phyloP scores from a whole-genome alignment of 768 basidiomycete species.

The Suillus tomentosus region DNA sequence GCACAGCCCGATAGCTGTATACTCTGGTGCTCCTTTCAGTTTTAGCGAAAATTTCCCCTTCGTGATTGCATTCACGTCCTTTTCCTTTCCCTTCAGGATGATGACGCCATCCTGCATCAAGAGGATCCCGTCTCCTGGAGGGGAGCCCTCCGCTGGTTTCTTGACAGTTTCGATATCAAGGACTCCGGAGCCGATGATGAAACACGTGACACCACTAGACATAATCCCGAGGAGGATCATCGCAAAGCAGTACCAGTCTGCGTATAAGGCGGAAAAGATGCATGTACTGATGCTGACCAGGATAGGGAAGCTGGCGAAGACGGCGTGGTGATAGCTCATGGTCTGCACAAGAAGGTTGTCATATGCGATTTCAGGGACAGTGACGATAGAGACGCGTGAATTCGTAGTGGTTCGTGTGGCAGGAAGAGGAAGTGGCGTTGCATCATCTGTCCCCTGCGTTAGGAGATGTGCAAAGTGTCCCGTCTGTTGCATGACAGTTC shows the following conservation, averaged over 20 bases:
- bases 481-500: conserved; percentile 21
- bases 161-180: conserved; percentile 22
- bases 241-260: conserved; percentile 35
- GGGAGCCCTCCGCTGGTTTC: conserved; percentile 19
- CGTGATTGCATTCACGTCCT: conserved; percentile 28
- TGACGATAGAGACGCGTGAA: not conserved
- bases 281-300: conserved; percentile 21
- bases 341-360: not conserved
- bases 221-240: conserved; percentile 34
- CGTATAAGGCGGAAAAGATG: conserved; percentile 24
- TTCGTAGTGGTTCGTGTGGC: conserved; percentile 12
- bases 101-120: conserved; percentile 21
- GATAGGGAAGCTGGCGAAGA: conserved; percentile 26
- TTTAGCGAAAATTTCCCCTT: conserved; percentile 28
- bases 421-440: not conserved
- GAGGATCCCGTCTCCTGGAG: conserved; percentile 28
- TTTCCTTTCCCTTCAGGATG: conserved; percentile 29
- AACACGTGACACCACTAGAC: conserved; percentile 29
- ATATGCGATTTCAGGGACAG: not conserved
- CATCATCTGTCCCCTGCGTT: conserved; percentile 9
- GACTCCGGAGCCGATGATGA: conserved; percentile 27
- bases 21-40: conserved; percentile 14
- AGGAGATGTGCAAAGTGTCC: conserved; percentile 27
- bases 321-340: not conserved
- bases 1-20: conserved; percentile 19